Evolutionary conservation across 176 grass and related monocot species (phyloP), one percentile per base, ranked within the genome.

Genomic region (Juncus inflexus): DNA sequence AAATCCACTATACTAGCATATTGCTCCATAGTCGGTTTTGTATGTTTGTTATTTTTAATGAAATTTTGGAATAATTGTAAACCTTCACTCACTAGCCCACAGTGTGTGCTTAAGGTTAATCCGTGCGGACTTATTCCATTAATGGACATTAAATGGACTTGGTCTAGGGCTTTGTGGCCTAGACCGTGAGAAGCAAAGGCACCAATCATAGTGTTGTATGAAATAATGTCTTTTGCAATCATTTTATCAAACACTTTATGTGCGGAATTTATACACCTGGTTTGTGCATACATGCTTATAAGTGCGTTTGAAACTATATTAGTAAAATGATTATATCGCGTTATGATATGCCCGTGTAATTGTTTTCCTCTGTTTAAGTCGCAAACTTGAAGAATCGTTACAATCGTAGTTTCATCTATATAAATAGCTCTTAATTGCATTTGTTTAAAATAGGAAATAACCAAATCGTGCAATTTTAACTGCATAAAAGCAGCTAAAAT

Each of bases 181-280:
- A 70, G 56, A 38, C 86, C 90, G 28, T 89, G 81, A 0, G 78
- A 76, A 0, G 81, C 90, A 65, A 69, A 83, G 1, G 86, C 74
- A 3, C 77, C 70, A 0, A 95, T 86, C 69, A 95, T 79, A 15
- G 83, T 79, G 53, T 95, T 95, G 84, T 84, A 89, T 12, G 85
- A 88, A 6, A 83, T 74, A 0, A 79, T 63, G 50, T 95, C 86
- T 73, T 81, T 78, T 11, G 2, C 4, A 13, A 76, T 60, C 40
- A 81, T 83, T 68, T 76, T 76, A 8, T 64, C 70, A 72, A 95
- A 95, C 73, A 86, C 83, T 11, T 4, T 58, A 43, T 56, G 70
- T 3, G 86, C 86, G 40, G 72, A 58, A 0, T 50, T 7, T 10
- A 84, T 77, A 73, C 70, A 86, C 4, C 90, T 85, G 3, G 60